A percentile compares a stretch with the other conserved stretches of the same genome.
These are phyloP conservation scores for Medicago arabica DNA, from an alignment of 306 rosid genomes.

Conservation along the genomic window DNA sequence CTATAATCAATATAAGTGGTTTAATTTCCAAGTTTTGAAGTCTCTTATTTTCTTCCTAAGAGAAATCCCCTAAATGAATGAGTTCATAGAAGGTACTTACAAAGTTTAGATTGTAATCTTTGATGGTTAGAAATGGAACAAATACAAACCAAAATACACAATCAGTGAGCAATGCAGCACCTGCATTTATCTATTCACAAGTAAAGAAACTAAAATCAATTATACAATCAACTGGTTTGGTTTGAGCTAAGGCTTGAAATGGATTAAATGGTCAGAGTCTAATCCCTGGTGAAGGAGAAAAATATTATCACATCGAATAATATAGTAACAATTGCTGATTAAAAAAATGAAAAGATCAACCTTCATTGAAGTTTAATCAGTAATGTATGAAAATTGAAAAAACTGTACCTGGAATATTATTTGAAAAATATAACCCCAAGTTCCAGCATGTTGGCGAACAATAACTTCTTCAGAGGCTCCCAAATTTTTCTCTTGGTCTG, in stretches of 20 bases:
- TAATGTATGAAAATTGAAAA: neutral
- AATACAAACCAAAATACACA: constrained; percentile 90
- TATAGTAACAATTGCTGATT: too few relatives aligned
- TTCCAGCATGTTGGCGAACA: constrained; percentile 69
- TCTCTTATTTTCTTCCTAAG: neutral
- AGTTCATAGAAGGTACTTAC: constrained; percentile 58
- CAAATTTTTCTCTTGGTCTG: constrained; percentile 49
- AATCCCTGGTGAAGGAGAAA: neutral
- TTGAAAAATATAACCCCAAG: constrained; percentile 84
- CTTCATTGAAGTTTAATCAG: constrained; percentile 1
- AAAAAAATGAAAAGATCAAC: neutral
- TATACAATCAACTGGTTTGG: too few relatives aligned
- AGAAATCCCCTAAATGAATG: neutral
- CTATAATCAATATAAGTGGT: constrained; percentile 2
- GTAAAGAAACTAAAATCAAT: constrained; percentile 22
- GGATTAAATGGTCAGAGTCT: too few relatives aligned
- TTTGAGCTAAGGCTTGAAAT: too few relatives aligned
- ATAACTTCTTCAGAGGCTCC: constrained; percentile 39
- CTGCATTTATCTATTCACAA: constrained; percentile 87
- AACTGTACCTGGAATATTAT: constrained; percentile 80
- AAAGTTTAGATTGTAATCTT: constrained; percentile 81
- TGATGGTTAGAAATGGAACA: constrained; percentile 88
- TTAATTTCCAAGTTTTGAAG: neutral
- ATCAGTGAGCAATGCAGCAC: constrained; percentile 93
- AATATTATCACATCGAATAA: too few relatives aligned